Conservation (phyloP, 306 rosid genomes). For the Trifolium fragiferum region DNA sequence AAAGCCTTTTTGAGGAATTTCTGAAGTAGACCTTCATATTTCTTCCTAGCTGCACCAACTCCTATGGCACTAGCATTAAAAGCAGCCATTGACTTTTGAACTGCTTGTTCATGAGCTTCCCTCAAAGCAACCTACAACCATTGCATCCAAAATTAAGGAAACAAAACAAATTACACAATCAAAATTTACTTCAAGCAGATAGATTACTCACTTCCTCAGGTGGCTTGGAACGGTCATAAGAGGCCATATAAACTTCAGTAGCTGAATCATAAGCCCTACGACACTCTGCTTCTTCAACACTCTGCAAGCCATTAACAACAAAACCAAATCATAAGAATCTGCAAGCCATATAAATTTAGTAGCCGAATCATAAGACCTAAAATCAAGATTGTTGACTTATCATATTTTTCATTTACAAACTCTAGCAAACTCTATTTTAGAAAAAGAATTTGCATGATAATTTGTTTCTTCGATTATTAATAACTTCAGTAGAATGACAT, state of each 20-base stretch:
- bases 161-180: slow-evolving; percentile 17
- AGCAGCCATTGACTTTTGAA: slow-evolving; percentile 72
- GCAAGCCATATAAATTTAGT: no score
- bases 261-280: slow-evolving; percentile 84
- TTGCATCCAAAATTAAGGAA: slow-evolving; percentile 39
- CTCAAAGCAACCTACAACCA: slow-evolving; percentile 72
- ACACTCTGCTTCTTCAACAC: slow-evolving; percentile 96
- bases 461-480: slow-evolving; percentile 9
- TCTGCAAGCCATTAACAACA: slow-evolving; percentile 55
- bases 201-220: slow-evolving; percentile 86
- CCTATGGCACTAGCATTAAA: slow-evolving; percentile 87
- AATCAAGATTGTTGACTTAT: slow-evolving; percentile 1
- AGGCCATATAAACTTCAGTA: slow-evolving; percentile 69
- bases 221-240: slow-evolving; percentile 75
- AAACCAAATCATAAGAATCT: no score
- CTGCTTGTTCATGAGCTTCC: slow-evolving; percentile 92
- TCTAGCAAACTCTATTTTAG: slow-evolving; percentile 7
- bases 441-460: background rate
- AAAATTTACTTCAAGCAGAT: slow-evolving; percentile 31
- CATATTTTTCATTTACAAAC: background rate
- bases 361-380: no score
- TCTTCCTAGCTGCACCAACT: slow-evolving; percentile 83
- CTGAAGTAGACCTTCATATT: slow-evolving; percentile 73
- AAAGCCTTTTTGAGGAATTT: slow-evolving; percentile 77
- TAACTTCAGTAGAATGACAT: slow-evolving; percentile 2